phyloP scores from a whole-genome alignment of 345 rosid species.

The Boechera stricta region DNA sequence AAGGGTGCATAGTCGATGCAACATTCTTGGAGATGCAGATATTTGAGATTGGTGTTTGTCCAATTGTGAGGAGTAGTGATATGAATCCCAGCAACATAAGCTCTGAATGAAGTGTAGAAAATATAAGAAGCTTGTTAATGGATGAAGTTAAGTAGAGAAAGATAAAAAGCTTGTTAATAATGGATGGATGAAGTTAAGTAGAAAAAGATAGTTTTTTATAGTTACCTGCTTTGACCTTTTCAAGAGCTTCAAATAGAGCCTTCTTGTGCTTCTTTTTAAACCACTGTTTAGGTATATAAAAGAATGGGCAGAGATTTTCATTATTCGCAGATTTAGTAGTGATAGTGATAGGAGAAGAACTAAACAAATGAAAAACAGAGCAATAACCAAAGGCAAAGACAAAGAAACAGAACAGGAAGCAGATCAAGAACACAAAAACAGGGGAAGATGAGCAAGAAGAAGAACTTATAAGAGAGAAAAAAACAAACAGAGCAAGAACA shows the following conservation, averaged over 20 bases:
- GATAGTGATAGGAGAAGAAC: neutral
- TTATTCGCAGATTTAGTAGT: neutral
- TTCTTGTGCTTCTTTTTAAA: slow-evolving; percentile 58
- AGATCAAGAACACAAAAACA: neutral
- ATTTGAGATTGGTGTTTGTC: slow-evolving; percentile 62
- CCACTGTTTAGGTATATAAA: slow-evolving; percentile 49
- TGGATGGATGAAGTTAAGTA: slow-evolving; percentile 16
- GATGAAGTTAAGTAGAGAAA: slow-evolving; percentile 19
- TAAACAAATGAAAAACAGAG: neutral
- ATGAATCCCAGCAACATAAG: slow-evolving; percentile 83
- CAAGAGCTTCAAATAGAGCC: slow-evolving; percentile 72
- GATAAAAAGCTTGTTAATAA: slow-evolving; percentile 6
- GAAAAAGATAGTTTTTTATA: neutral
- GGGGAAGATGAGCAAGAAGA: neutral
- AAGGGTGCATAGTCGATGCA: slow-evolving; percentile 75
- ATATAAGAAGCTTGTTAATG: slow-evolving; percentile 7
- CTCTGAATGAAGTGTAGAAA: slow-evolving; percentile 45
- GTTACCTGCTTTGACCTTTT: slow-evolving; percentile 81
- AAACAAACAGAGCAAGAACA: slow-evolving; percentile 51
- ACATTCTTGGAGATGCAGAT: slow-evolving; percentile 62
- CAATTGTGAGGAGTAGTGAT: slow-evolving; percentile 64
- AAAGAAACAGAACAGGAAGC: neutral
- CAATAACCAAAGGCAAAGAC: too few relatives aligned
- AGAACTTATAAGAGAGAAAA: neutral
- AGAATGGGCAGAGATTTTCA: neutral